These are phyloP conservation scores for Elsinoe necatrix DNA, from an alignment of 2,329 filamentous ascomycete genomes.

Conservation along the genomic window DNA sequence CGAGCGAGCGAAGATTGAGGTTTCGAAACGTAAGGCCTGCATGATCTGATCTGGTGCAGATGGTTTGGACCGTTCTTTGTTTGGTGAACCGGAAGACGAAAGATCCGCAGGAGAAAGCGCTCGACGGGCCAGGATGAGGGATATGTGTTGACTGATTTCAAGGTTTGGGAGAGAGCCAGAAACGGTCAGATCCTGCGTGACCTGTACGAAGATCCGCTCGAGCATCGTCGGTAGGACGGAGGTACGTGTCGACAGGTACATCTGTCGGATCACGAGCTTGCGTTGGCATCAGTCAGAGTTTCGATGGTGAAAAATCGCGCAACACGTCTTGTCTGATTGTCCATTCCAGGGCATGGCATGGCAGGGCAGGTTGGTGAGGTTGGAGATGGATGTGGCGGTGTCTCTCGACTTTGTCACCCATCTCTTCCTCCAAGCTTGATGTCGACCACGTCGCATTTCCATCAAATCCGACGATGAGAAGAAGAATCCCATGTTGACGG, in stretches of 20 bases:
- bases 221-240: constrained; percentile 3
- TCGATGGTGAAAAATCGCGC: constrained; percentile 1
- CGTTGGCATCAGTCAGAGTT: not conserved
- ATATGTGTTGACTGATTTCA: constrained; percentile 11
- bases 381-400: not conserved
- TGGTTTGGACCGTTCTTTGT: constrained; percentile 3
- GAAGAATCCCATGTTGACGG: too few species aligned
- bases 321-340: not conserved
- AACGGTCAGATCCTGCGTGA: constrained; percentile 4
- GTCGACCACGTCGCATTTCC: not conserved
- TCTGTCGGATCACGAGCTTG: constrained; percentile 5
- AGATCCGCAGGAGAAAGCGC: not conserved
- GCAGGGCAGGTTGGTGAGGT: not conserved
- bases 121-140: not conserved
- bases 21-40: not conserved
- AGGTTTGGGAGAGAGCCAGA: not conserved
- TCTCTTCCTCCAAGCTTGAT: not conserved
- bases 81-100: not conserved
- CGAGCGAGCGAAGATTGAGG: not conserved
- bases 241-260: constrained; percentile 5
- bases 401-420: not conserved
- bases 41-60: not conserved
- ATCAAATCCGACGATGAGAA: too few species aligned
- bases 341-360: not conserved
- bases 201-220: not conserved